Evolutionary conservation across 306 rosid species (phyloP).

Genomic region (Begonia loranthoides): DNA sequence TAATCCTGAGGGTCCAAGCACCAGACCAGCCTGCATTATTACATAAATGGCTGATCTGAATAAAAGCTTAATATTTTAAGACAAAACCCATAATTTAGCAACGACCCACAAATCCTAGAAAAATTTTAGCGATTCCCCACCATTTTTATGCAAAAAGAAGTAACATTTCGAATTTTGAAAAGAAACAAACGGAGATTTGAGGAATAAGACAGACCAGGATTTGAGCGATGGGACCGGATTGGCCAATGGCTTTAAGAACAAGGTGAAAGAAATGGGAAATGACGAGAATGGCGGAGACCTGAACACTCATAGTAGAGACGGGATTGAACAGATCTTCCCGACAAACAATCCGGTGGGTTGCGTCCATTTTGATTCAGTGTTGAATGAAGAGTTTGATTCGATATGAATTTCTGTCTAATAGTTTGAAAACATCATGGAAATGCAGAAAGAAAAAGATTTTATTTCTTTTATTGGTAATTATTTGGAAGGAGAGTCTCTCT

Average conservation of each 20-base stretch:
- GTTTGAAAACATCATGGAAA: background rate
- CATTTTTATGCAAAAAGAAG: too few relatives aligned
- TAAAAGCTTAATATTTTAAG: background rate
- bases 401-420: background rate
- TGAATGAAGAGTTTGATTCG: background rate
- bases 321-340: constrained; percentile 52
- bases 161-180: too few relatives aligned
- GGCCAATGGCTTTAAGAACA: constrained; percentile 61
- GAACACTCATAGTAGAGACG: constrained; percentile 73
- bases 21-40: constrained; percentile 61
- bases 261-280: constrained; percentile 77
- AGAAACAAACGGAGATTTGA: background rate
- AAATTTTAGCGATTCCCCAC: too few relatives aligned
- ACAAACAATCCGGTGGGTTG: constrained; percentile 56
- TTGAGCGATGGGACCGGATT: constrained; percentile 86
- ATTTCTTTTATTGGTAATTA: too few relatives aligned
- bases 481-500: too few relatives aligned
- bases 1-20: constrained; percentile 57
- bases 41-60: constrained; percentile 4
- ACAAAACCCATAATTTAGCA: too few relatives aligned
- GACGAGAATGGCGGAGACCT: constrained; percentile 76
- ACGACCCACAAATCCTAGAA: too few relatives aligned
- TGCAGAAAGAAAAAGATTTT: background rate
- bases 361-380: constrained; percentile 41
- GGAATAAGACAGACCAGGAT: constrained; percentile 30